A percentile compares a stretch with the other conserved stretches of the same genome.
Evolutionary conservation across 371 early-diverging fungal species (phyloP).

Genomic region (Apophysomyces variabilis): DNA sequence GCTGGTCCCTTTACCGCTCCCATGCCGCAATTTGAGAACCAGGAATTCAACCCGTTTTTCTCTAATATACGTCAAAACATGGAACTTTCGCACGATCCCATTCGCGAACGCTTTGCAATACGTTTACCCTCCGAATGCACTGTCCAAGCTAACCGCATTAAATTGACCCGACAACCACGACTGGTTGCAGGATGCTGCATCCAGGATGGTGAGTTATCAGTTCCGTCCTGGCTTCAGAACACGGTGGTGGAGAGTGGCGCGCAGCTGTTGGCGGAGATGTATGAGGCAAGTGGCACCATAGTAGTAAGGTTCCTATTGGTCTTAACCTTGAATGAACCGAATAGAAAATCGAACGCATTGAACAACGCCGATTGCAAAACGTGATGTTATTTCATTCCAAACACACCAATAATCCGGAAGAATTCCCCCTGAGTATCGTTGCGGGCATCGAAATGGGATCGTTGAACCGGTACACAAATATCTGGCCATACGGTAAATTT

Average conservation of each 20-base stretch:
- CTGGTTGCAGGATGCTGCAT: constrained; percentile 28
- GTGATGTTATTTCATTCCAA: constrained; percentile 64
- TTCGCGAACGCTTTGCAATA: constrained; percentile 37
- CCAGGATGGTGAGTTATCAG: constrained; percentile 19
- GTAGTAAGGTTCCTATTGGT: background rate
- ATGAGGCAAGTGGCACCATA: constrained; percentile 35
- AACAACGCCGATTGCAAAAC: constrained; percentile 66
- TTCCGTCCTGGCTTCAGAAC: constrained; percentile 38
- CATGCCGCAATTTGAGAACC: constrained; percentile 44
- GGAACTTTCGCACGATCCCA: constrained; percentile 36
- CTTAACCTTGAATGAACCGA: background rate
- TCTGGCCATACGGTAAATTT: constrained; percentile 73
- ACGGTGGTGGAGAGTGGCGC: constrained; percentile 37
- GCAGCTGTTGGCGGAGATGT: constrained; percentile 42
- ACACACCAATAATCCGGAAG: constrained; percentile 39
- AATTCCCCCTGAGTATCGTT: constrained; percentile 63
- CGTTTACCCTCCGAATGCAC: constrained; percentile 30
- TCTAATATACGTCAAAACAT: constrained; percentile 46
- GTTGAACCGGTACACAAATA: constrained; percentile 78
- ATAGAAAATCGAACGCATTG: constrained; percentile 61
- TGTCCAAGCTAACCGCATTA: constrained; percentile 14
- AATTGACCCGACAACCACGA: constrained; percentile 19
- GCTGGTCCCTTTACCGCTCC: constrained; percentile 48
- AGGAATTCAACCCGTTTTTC: constrained; percentile 49
- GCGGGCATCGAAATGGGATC: constrained; percentile 70